Percentiles rank a stretch among this genome's conserved stretches.
Conservation (phyloP, 139 green algal genomes). For the Diplosphaera chodatii region DNA sequence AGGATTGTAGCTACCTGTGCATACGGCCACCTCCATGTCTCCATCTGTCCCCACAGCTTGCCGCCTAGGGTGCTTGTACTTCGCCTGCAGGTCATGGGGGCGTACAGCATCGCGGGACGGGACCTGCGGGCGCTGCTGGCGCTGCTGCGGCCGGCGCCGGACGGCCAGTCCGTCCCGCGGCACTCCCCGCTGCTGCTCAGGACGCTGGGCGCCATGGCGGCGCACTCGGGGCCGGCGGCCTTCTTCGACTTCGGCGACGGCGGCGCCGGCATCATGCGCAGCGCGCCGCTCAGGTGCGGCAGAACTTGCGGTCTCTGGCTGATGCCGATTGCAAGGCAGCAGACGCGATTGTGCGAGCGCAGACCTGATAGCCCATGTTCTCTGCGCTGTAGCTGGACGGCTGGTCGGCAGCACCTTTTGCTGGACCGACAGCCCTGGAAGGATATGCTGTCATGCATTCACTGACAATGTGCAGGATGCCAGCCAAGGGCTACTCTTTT, state of each 20-base stretch:
- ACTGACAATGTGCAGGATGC: neutral
- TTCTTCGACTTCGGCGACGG: constrained; percentile 36
- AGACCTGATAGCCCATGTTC: too few species aligned
- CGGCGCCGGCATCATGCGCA: constrained; percentile 18
- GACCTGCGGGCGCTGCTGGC: constrained; percentile 29
- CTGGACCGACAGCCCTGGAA: too few species aligned
- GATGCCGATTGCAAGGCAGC: too few species aligned
- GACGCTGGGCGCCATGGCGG: constrained; percentile 21
- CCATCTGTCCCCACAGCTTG: too few species aligned
- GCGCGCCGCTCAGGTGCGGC: constrained; percentile 2
- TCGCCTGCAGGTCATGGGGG: constrained; percentile 17
- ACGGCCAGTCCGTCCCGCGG: neutral
- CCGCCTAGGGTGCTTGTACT: too few species aligned
- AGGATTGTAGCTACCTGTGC: too few species aligned
- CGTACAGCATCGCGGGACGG: constrained; percentile 36
- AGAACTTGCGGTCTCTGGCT: neutral
- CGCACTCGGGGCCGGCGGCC: constrained; percentile 18
- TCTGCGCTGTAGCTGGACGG: too few species aligned
- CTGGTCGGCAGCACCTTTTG: too few species aligned
- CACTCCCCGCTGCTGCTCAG: constrained; percentile 17
- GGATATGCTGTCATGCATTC: too few species aligned
- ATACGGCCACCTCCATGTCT: neutral
- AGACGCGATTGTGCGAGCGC: too few species aligned
- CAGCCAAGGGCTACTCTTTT: constrained; percentile 30
- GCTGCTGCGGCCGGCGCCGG: constrained; percentile 16